A percentile compares a stretch with the other conserved stretches of the same genome.
These are phyloP conservation scores for Allium cepa DNA, from an alignment of 106 monocot genomes.

Conservation along the genomic window DNA sequence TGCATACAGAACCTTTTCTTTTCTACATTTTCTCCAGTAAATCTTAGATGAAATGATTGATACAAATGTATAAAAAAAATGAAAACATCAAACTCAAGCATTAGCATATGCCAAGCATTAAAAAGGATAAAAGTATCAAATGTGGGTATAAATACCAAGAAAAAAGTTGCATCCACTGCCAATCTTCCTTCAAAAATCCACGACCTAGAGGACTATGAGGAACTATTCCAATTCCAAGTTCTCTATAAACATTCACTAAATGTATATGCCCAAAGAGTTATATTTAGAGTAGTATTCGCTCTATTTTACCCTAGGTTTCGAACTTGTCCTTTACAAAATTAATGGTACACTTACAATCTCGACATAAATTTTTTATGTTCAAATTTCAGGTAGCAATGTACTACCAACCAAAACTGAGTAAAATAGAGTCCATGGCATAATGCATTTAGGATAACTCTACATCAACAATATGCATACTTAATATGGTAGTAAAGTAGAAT, in stretches of 20 bases:
- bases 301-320: too few relatives aligned
- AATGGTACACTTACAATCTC: too few relatives aligned
- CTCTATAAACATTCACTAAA: slow-evolving; percentile 6
- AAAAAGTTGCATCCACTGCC: slow-evolving; percentile 13
- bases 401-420: too few relatives aligned
- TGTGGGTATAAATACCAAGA: slow-evolving; percentile 12
- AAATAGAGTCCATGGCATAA: too few relatives aligned
- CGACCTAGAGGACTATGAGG: slow-evolving; percentile 41
- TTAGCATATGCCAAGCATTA: background rate
- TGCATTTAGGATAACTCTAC: too few relatives aligned
- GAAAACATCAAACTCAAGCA: background rate
- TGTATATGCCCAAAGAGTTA: too few relatives aligned
- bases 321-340: too few relatives aligned
- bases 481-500: too few relatives aligned
- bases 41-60: slow-evolving; percentile 21
- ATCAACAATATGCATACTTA: too few relatives aligned
- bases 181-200: slow-evolving; percentile 37
- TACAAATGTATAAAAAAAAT: background rate
- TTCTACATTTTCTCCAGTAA: slow-evolving; percentile 26
- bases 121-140: background rate
- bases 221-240: slow-evolving; percentile 46
- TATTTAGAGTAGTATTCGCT: too few relatives aligned
- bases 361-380: too few relatives aligned
- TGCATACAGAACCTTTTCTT: slow-evolving; percentile 27
- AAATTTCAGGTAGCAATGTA: too few relatives aligned